Evolutionary conservation across 108 stramenopile species (phyloP), one percentile per base, ranked within the genome.

Genomic region (Cyclotella baltica): DNA sequence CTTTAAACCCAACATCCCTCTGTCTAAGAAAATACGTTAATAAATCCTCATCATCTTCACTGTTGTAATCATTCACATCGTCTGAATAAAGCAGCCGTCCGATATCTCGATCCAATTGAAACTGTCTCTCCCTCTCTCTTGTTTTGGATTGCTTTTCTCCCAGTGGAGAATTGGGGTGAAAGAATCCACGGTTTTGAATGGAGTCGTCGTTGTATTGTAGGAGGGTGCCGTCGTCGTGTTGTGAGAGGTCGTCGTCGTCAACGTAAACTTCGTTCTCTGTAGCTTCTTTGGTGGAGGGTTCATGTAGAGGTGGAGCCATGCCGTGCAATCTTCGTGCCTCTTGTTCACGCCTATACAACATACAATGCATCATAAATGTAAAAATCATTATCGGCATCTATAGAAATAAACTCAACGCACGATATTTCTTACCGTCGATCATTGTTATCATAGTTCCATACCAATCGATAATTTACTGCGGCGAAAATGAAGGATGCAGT

Each of bases 401-500:
- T n/a, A n/a, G n/a, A n/a, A n/a, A n/a, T n/a, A n/a, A n/a, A n/a
- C n/a, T n/a, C n/a, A n/a, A n/a, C n/a, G n/a, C n/a, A n/a, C n/a
- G n/a, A n/a, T n/a, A 13, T 43, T 43, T 43, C 57, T 58, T 28
- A 58, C 57, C 29, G 13, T 58, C 25, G 4, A 58, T 58, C 30
- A 29, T 2, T 28, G 18, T 58, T 28, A 8, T 58, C 57, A 30
- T 18, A 28, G 25, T 58, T 58, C 57, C 25, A 58, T 9, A 58
- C 30, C 57, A 58, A 31, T 58, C 29, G 6, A 30, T 58, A 58
- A 19, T 58, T 58, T 10, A 58, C 57, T 10, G 29, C 57, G 2
- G 57, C 25, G 57, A 58, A 30, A 30, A 58, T 58, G 57, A 58
- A 58, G 57, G 57, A 58, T 6, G 57, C 57, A 30, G 19, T 18